Base-by-base conservation (phyloP, 768 basidiomycete species). In the Jaapia argillacea region DNA sequence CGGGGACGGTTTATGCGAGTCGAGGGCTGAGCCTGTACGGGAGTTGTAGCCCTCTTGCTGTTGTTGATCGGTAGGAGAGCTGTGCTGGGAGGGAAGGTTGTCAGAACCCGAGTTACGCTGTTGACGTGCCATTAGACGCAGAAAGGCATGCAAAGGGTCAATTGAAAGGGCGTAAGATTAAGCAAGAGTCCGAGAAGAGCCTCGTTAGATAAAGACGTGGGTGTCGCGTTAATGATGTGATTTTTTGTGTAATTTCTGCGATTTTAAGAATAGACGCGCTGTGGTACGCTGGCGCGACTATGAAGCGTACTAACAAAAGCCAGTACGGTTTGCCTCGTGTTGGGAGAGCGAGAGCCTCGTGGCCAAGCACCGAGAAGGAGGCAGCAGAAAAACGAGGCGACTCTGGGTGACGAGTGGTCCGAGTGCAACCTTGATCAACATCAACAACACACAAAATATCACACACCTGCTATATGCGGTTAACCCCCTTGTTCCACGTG, bases 241-340 rank as follows among this genome's bases (percentile, higher is more conserved):
- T 33, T 33, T 33, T 33, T 33, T 33, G 28, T 33, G 28, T 10
- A 33, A 10, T 10, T 10, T 33, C 35, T 48, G 48, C 35, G 48
- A 36, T 37, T 48, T 61, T 39, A 78, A 70, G 67, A 10, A 33
- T 10, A 33, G 10, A 33, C 28, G 28, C 28, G 10, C 28, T 10
- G 28, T 16, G 10, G 28, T 10, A 10, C 10, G 28, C 28, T 33
- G 10, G 28, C 16, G 10, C 28, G 10, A 33, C n/a, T 10, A 16
- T 16, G 16, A 10, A 33, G 10, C 28, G 28, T 10, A 33, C 16
- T 10, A 10, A 10, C 28, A 33, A 16, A 10, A 33, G 28, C 10
- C 10, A 16, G 28, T 10, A 10, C 10, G 10, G 10, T 10, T 16
- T 33, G 28, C 28, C 28, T 33, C 28, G 28, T 33, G 28, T 33